Percentiles rank a stretch among this genome's conserved stretches.
phyloP scores from a whole-genome alignment of 2,329 filamentous ascomycete genomes.

The Diaporthe citrichinensis region DNA sequence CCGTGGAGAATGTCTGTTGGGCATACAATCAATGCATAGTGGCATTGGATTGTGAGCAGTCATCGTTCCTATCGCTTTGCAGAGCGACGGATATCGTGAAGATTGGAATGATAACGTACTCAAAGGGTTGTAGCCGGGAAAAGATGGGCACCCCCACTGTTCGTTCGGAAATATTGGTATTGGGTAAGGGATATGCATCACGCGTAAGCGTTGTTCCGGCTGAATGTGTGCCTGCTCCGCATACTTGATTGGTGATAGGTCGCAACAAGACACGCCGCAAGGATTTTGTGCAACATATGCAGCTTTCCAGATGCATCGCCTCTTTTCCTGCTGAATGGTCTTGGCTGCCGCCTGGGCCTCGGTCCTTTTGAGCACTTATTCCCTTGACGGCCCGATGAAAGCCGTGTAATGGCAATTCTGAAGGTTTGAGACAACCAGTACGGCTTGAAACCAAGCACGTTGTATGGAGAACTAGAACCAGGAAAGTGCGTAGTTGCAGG shows the following conservation, averaged over 20 bases:
- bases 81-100: too few relatives aligned
- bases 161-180: background rate
- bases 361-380: conserved; percentile 10
- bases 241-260: background rate
- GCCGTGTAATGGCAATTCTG: background rate
- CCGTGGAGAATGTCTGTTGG: background rate
- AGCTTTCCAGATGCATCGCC: background rate
- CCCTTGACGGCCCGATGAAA: background rate
- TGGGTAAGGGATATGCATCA: background rate
- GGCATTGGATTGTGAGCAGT: background rate
- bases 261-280: background rate
- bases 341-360: background rate
- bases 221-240: background rate
- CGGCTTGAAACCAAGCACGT: too few relatives aligned
- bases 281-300: background rate
- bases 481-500: background rate
- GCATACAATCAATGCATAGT: background rate
- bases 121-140: background rate
- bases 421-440: too few relatives aligned
- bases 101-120: background rate
- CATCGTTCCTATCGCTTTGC: background rate
- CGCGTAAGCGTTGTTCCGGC: background rate
- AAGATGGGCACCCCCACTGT: too few relatives aligned
- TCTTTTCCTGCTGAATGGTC: background rate
- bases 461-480: background rate